These are phyloP conservation scores for Neckera pumila DNA, from an alignment of 225 moss, liverwort and hornwort genomes.

Conservation along the genomic window DNA sequence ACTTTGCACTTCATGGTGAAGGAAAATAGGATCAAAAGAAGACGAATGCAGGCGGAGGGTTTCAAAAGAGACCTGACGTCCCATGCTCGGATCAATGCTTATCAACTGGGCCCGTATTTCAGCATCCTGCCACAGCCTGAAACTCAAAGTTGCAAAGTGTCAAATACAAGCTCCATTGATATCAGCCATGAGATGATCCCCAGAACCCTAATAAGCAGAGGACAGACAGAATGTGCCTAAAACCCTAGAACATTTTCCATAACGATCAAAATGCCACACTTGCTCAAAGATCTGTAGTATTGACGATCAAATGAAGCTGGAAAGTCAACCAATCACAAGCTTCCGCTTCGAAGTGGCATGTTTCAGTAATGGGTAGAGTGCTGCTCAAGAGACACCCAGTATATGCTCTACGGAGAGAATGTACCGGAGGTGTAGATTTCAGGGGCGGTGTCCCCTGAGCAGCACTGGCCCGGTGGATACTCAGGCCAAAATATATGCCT, in stretches of 20 bases:
- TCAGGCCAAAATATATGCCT: background rate
- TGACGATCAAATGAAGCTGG: background rate
- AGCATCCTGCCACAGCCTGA: slow-evolving; percentile 96
- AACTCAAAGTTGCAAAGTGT: background rate
- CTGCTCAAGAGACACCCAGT: background rate
- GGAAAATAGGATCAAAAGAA: background rate
- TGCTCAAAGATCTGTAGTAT: background rate
- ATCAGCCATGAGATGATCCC: background rate
- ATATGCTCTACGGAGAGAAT: background rate
- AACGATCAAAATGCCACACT: background rate
- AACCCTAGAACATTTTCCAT: background rate
- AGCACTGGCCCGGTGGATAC: background rate
- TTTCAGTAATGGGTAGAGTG: background rate
- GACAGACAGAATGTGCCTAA: background rate
- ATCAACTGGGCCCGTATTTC: slow-evolving; percentile 55
- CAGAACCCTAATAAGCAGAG: background rate
- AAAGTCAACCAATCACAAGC: background rate
- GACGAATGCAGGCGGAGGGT: background rate
- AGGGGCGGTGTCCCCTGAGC: background rate
- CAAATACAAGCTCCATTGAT: background rate
- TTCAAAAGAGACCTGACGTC: slow-evolving; percentile 31
- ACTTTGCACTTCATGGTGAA: background rate
- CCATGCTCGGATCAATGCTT: slow-evolving; percentile 38
- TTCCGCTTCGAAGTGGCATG: background rate
- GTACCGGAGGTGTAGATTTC: background rate